phyloP scores from a whole-genome alignment of 495 filamentous ascomycete genomes.

The Neurospora terricola region DNA sequence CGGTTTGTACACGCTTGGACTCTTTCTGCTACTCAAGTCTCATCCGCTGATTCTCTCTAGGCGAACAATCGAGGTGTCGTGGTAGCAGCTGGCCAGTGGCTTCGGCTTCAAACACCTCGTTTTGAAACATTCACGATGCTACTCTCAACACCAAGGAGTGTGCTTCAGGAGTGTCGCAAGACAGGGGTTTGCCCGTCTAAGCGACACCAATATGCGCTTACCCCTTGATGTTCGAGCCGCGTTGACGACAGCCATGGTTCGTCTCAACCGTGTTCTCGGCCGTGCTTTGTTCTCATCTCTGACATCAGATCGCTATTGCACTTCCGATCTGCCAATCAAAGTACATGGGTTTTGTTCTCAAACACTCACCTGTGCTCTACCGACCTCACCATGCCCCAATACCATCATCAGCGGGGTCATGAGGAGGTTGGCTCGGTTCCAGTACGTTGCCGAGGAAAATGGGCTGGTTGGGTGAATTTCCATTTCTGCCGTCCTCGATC shows the following conservation, averaged over 20 bases:
- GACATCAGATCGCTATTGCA: neutral
- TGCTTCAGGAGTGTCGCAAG: conserved; percentile 42
- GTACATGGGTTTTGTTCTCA: neutral
- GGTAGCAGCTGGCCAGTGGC: neutral
- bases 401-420: neutral
- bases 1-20: neutral
- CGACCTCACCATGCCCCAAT: neutral
- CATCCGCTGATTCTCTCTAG: neutral
- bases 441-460: neutral
- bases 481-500: neutral
- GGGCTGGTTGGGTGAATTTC: neutral
- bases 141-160: neutral
- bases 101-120: neutral
- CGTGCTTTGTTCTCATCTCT: neutral
- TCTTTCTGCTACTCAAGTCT: neutral
- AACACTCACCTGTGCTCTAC: neutral
- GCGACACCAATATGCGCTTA: neutral
- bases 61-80: neutral
- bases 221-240: neutral
- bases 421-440: neutral
- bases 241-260: neutral
- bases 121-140: neutral
- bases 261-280: neutral
- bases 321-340: neutral
- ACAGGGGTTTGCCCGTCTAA: conserved; percentile 28